phyloP scores from a whole-genome alignment of 257 asterid species.

The Linaria vulgaris region DNA sequence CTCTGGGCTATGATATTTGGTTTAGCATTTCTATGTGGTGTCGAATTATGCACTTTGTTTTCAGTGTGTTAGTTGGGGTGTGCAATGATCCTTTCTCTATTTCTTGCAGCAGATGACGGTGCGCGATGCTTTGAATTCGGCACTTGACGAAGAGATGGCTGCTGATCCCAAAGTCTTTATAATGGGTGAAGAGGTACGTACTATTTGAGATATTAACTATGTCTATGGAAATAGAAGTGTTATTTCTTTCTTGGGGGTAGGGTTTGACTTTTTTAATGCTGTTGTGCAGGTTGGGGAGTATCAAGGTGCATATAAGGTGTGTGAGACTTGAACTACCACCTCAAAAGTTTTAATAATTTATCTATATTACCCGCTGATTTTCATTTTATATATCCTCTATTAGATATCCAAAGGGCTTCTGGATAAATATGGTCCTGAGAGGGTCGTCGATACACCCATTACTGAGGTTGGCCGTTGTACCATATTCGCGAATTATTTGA shows the following conservation, averaged over 20 bases:
- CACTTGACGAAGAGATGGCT: conserved; percentile 96
- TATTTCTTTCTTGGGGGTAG: not conserved
- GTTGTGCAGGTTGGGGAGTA: conserved; percentile 87
- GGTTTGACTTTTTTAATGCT: conserved; percentile 23
- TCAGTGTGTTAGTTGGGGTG: conserved; percentile 18
- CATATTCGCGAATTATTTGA: conserved; percentile 5
- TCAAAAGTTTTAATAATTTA: conserved; percentile 9
- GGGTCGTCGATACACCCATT: conserved; percentile 91
- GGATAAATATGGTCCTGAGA: conserved; percentile 86
- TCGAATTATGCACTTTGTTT: not conserved
- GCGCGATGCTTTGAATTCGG: conserved; percentile 91
- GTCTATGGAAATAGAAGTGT: conserved; percentile 4
- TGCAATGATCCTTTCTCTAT: conserved; percentile 3
- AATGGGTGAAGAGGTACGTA: conserved; percentile 99
- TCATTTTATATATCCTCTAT: conserved; percentile 12
- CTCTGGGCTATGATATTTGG: no score
- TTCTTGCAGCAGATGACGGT: conserved; percentile 79
- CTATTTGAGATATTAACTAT: conserved; percentile 13
- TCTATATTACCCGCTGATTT: conserved; percentile 11
- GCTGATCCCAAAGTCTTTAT: conserved; percentile 86
- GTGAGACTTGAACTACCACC: conserved; percentile 21
- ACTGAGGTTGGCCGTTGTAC: conserved; percentile 68
- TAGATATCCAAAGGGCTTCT: conserved; percentile 88
- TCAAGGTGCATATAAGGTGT: conserved; percentile 97
- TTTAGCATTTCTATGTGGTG: not conserved